Evolutionary conservation across 176 grass and related monocot species (phyloP), one percentile per base, ranked within the genome.

Genomic region (Rhipidocladum racemiflorum): DNA sequence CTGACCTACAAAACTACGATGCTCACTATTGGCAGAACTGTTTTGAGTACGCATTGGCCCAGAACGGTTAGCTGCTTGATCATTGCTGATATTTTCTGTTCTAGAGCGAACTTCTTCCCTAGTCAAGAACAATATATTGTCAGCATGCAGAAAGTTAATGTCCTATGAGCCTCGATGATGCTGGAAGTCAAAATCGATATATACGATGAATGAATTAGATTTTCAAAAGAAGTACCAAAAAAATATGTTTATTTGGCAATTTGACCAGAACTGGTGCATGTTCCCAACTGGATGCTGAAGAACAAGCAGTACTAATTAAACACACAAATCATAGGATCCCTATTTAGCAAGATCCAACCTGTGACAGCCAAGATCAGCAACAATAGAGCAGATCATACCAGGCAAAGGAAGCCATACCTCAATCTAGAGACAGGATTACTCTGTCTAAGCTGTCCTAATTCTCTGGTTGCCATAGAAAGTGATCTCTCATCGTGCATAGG

Each of bases 81-180:
- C 66, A 46, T 2, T 64, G 43, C 62, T 34, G 27, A 49, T 61
- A 59, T 29, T 68, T 81, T 91, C 88, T 75, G 82, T 50, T 81
- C 72, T 61, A 40, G 57, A 75, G 70, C 38, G 42, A 83, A 83
- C 72, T 82, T 87, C 91, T 92, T 97, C 94, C 91, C 94, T 97
- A 90, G 71, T 88, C 85, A 70, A 83, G 25, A 92, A 90, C 32
- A 81, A 81, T 24, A 34, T 60, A 72, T 43, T 85, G 74, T 88
- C 60, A 91, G 65, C 15, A 77, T 45, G 46, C 80, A 82, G 7
- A 39, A 76, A 32, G 0, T 51, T 27, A 60, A 34, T 21, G 32
- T 57, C 7, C 0, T 7, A 38, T 62, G 14, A 18, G 63, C 32
- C 4, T 64, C 65, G 25, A 55, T 38, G 2, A 81, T 42, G 36